Percentiles rank a stretch among this genome's conserved stretches.
phyloP scores from a whole-genome alignment of 345 rosid genomes.

The Gossypium mustelinum region DNA sequence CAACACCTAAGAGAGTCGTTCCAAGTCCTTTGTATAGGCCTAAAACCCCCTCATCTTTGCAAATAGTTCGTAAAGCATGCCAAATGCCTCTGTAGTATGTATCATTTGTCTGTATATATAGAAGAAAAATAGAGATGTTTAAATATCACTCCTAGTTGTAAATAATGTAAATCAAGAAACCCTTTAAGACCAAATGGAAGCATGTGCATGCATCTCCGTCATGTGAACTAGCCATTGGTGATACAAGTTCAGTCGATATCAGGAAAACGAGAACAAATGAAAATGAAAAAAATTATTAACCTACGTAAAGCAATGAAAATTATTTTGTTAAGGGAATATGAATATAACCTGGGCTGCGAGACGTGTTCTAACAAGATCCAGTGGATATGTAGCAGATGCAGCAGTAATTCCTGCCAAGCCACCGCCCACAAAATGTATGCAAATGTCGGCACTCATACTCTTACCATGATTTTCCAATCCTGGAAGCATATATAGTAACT shows the following conservation, averaged over 20 bases:
- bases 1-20: constrained; percentile 87
- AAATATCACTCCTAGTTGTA: background rate
- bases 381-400: constrained; percentile 89
- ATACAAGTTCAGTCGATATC: too few relatives aligned
- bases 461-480: constrained; percentile 44
- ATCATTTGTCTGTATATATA: constrained; percentile 57
- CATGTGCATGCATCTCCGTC: background rate
- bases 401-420: constrained; percentile 97
- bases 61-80: constrained; percentile 73
- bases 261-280: background rate
- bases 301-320: background rate
- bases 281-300: background rate
- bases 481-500: constrained; percentile 55
- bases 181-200: too few relatives aligned
- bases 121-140: constrained; percentile 6
- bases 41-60: constrained; percentile 66
- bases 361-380: constrained; percentile 97
- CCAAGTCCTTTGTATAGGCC: constrained; percentile 96
- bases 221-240: background rate
- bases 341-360: constrained; percentile 85
- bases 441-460: constrained; percentile 47
- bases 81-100: constrained; percentile 75
- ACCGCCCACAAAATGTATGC: constrained; percentile 75
- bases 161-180: too few relatives aligned
- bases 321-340: constrained; percentile 4